Evolutionary conservation across 2,329 filamentous ascomycete genomes (phyloP).

Genomic region (Dichotomopilus funicola): DNA sequence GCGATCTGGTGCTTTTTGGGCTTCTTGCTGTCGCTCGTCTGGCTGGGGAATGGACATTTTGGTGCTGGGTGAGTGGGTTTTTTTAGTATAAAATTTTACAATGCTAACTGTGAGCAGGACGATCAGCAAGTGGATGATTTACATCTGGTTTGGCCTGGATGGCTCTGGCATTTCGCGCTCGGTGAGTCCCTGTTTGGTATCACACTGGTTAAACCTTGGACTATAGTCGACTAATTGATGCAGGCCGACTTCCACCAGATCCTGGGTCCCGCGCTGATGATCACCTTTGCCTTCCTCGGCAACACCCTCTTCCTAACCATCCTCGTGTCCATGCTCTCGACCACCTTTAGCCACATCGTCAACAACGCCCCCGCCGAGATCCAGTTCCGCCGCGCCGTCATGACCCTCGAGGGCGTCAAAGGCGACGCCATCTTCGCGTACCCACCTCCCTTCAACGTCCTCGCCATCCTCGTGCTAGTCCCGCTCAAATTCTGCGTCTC

Average conservation of each 20-base stretch:
- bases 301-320: constrained; percentile 88
- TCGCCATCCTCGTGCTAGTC: constrained; percentile 66
- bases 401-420: constrained; percentile 82
- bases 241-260: constrained; percentile 68
- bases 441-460: constrained; percentile 74
- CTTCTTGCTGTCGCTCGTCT: constrained; percentile 71
- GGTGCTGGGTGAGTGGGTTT: constrained; percentile 42
- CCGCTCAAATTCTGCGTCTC: constrained; percentile 72
- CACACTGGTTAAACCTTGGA: no score
- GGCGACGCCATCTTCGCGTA: constrained; percentile 78
- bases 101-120: constrained; percentile 42
- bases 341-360: constrained; percentile 74
- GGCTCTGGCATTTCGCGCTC: constrained; percentile 57
- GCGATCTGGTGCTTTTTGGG: constrained; percentile 79
- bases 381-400: constrained; percentile 71
- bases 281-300: constrained; percentile 76
- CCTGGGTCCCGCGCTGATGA: constrained; percentile 73
- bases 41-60: constrained; percentile 63
- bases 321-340: constrained; percentile 77
- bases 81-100: no score
- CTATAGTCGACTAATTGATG: constrained; percentile 13
- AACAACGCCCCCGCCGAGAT: constrained; percentile 75
- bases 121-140: constrained; percentile 86
- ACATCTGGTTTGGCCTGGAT: constrained; percentile 87
- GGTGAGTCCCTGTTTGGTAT: constrained; percentile 19